These are phyloP conservation scores for Flueggea neowawraea DNA, from an alignment of 441 rosid genomes.

Conservation along the genomic window DNA sequence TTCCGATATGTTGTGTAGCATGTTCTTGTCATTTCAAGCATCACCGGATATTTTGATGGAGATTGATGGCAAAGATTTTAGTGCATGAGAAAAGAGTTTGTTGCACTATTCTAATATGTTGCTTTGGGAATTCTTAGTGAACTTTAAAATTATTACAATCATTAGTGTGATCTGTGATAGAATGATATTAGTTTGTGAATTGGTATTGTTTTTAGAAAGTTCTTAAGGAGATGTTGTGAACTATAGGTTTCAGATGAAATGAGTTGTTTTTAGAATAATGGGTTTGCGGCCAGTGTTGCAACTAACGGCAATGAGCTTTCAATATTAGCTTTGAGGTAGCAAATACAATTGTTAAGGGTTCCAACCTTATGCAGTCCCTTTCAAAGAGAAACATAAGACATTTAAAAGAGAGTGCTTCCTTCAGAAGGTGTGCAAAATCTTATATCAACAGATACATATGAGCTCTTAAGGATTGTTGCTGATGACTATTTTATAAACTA, in stretches of 20 bases:
- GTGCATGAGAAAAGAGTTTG: too few species aligned
- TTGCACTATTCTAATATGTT: too few species aligned
- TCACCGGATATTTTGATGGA: too few species aligned
- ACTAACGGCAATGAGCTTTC: constrained; percentile 80
- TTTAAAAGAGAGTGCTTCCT: constrained; percentile 79
- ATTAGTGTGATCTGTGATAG: neutral
- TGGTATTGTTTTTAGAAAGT: neutral
- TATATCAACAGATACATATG: constrained; percentile 72
- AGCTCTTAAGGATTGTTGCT: constrained; percentile 70
- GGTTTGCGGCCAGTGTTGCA: constrained; percentile 63
- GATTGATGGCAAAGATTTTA: too few species aligned
- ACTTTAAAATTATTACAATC: too few species aligned
- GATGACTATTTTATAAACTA: constrained; percentile 1
- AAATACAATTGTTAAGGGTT: constrained; percentile 90
- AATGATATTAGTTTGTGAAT: neutral
- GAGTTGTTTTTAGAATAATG: constrained; percentile 53
- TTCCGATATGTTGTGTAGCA: too few species aligned
- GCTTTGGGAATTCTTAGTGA: too few species aligned
- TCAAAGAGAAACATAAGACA: constrained; percentile 53
- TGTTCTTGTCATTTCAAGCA: too few species aligned
- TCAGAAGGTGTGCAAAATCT: constrained; percentile 86
- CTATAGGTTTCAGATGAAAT: constrained; percentile 88
- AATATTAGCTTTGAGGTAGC: constrained; percentile 94
- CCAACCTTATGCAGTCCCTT: constrained; percentile 84
- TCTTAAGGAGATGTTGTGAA: neutral